phyloP scores from a whole-genome alignment of 129 eudicot genomes.

The Centrapalus pauciflorus region DNA sequence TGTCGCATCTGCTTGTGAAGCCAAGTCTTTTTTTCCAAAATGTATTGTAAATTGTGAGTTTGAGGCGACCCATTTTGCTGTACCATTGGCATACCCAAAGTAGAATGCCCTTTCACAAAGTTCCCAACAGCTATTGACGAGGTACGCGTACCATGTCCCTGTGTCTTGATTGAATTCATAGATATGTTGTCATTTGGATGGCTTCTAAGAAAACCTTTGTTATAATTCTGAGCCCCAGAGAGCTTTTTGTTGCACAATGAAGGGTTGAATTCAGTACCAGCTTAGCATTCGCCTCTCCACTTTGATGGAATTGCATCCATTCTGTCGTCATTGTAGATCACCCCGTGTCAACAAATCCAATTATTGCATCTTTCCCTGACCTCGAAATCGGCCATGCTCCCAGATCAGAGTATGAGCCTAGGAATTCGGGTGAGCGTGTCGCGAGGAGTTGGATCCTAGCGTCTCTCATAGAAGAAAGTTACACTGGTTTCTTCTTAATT shows the following conservation, averaged over 20 bases:
- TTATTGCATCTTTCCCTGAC: no score
- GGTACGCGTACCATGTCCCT: conserved; percentile 52
- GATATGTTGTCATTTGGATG: conserved; percentile 21
- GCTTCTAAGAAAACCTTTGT: conserved; percentile 35
- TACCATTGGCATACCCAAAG: conserved; percentile 48
- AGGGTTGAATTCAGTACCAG: conserved; percentile 36
- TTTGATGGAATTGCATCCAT: conserved; percentile 30
- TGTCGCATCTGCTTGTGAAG: conserved; percentile 28
- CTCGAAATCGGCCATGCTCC: no score
- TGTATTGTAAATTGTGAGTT: conserved; percentile 46
- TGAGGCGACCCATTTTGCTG: conserved; percentile 49
- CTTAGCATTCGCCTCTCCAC: conserved; percentile 52
- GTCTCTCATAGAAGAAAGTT: no score
- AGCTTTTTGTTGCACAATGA: conserved; percentile 42
- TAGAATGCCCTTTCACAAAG: conserved; percentile 29
- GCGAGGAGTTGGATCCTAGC: no score
- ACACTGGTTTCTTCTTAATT: no score
- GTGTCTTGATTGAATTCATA: conserved; percentile 47
- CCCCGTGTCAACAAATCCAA: no score
- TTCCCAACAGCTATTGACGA: conserved; percentile 44
- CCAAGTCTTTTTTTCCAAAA: no score
- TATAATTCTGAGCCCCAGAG: conserved; percentile 45
- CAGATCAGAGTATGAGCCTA: no score
- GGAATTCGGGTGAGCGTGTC: no score
- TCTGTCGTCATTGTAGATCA: conserved; percentile 41